Base-by-base conservation (phyloP, 805 yeast species). In the Candida qinlingensis region DNA sequence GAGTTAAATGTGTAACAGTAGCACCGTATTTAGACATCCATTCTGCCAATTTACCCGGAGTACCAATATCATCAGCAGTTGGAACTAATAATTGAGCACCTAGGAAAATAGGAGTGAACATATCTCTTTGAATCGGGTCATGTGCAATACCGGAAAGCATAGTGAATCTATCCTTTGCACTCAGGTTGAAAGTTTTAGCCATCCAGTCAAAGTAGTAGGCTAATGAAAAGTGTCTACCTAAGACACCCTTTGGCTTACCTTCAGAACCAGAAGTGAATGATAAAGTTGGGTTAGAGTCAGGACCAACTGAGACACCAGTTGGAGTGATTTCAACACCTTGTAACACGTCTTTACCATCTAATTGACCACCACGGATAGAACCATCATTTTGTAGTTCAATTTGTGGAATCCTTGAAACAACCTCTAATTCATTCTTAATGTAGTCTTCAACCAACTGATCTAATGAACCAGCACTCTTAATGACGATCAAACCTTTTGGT, bases 171-270 rank as follows among this genome's bases (percentile, higher is more conserved):
- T 95, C 99, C 35, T 81, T 76, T 47, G 78, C 85, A 39, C 86
- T 76, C 37, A 94, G 76, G 34, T 83, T 80, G 61, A 94, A 94
- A 41, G 84, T 79, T 66, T 87, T 69, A 19, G 97, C 76, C 99
- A 94, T 94, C 99, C 99, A 94, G 36, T 96, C 96, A 79, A 94
- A 94, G 70, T 94, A 94, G 72, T 94, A 94, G 3, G 99, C 96
- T 52, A 94, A 73, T 0, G 98, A 92, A 69, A 83, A 95, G 64
- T 94, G 99, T 71, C 99, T 87, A 45, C 99, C 99, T 51, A 90
- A 76, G 27, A 94, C 99, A 73, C 99, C 99, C 70, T 94, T 94
- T 58, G 99, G 99, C 54, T 92, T 75, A 67, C 99, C 99, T 68
- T 94, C 99, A 6, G 96, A 87, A 33, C 99, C 99, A 25, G 96